phyloP scores from a whole-genome alignment of 2,329 filamentous ascomycete genomes.

The Penicillium nordicum region DNA sequence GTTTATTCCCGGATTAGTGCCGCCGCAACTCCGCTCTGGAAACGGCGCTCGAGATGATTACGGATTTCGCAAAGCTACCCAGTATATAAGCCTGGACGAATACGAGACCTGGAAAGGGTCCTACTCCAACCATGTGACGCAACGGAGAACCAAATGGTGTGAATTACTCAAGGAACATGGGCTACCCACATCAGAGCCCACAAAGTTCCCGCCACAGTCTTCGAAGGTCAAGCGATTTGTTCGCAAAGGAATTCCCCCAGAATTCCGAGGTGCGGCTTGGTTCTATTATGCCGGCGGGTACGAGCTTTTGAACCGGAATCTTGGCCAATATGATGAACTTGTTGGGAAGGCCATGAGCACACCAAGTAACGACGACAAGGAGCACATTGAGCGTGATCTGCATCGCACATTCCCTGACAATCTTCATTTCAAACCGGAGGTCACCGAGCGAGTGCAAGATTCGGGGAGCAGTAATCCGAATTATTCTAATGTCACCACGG shows the following conservation, averaged over 20 bases:
- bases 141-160: constrained; percentile 78
- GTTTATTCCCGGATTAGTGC: constrained; percentile 36
- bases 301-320: constrained; percentile 69
- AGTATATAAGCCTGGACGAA: constrained; percentile 70
- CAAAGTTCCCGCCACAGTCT: constrained; percentile 73
- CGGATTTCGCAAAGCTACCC: constrained; percentile 84
- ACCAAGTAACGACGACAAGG: constrained; percentile 69
- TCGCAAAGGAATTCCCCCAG: constrained; percentile 87
- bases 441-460: constrained; percentile 15
- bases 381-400: constrained; percentile 89
- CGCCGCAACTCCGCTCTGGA: constrained; percentile 34
- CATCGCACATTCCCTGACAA: constrained; percentile 96
- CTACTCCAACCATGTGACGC: constrained; percentile 71
- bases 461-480: constrained; percentile 38
- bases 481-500: constrained; percentile 45
- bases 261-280: constrained; percentile 94
- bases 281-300: constrained; percentile 93
- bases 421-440: constrained; percentile 74
- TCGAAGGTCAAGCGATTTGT: constrained; percentile 86
- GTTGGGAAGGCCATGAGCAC: constrained; percentile 63
- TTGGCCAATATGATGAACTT: constrained; percentile 71
- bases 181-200: constrained; percentile 67
- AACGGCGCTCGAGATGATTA: constrained; percentile 67
- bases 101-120: constrained; percentile 77
- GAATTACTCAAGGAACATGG: constrained; percentile 72